A percentile compares a stretch with the other conserved stretches of the same genome.
phyloP scores from a whole-genome alignment of 768 basidiomycete species.

The Boletus rubescentipes region DNA sequence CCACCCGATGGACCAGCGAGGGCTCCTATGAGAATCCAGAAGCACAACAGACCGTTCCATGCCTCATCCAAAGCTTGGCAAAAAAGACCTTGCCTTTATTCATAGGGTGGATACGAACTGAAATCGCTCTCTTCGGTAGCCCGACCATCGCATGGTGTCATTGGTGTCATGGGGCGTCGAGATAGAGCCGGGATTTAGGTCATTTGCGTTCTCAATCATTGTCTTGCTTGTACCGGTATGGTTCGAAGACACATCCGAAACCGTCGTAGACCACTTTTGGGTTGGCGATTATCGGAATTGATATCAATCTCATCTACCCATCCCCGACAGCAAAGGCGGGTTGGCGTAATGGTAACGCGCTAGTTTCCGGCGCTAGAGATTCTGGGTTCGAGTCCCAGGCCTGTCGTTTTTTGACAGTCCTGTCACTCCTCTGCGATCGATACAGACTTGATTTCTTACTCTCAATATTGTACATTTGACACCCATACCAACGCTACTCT shows the following conservation, averaged over 20 bases:
- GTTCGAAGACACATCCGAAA: too few species aligned
- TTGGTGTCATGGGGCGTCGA: neutral
- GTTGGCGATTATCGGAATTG: too few species aligned
- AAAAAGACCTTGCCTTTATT: slow-evolving; percentile 27
- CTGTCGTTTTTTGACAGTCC: slow-evolving; percentile 42
- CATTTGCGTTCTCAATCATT: neutral
- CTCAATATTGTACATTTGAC: neutral
- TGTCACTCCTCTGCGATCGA: neutral
- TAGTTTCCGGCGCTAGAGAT: slow-evolving; percentile 65
- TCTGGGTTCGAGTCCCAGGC: slow-evolving; percentile 65
- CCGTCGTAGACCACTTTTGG: too few species aligned
- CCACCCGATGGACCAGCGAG: slow-evolving; percentile 4
- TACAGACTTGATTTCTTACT: neutral
- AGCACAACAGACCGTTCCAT: neutral
- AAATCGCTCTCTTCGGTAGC: slow-evolving; percentile 30
- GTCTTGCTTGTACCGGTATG: neutral
- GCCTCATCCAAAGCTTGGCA: slow-evolving; percentile 31
- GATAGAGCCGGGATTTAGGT: neutral
- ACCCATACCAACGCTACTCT: neutral
- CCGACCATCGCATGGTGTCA: neutral
- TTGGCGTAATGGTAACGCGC: slow-evolving; percentile 67
- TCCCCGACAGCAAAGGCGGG: slow-evolving; percentile 35
- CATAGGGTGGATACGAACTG: slow-evolving; percentile 24
- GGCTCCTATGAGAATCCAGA: neutral
- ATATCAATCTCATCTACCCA: too few species aligned